phyloP scores from a whole-genome alignment of 192 early-diverging fungal genomes.

The Obelidium mucronatum region DNA sequence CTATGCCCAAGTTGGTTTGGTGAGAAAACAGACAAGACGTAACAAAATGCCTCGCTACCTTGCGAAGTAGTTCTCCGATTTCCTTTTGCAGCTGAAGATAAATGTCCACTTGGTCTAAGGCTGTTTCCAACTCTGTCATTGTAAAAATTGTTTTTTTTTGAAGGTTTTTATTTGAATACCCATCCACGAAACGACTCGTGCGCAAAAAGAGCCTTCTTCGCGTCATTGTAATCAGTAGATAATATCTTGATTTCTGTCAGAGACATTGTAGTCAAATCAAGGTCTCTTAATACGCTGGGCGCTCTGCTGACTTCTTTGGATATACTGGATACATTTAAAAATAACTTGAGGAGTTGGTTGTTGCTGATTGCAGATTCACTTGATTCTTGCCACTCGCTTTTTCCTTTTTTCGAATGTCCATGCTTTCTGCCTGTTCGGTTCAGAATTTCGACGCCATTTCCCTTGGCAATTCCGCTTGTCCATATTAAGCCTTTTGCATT shows the following conservation, averaged over 20 bases:
- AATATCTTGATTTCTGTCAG: conserved; percentile 12
- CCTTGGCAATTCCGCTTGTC: background rate
- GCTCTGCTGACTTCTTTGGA: no score
- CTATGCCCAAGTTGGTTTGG: background rate
- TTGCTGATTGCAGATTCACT: conserved; percentile 13
- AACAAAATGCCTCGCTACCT: background rate
- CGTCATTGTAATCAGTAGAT: conserved; percentile 4
- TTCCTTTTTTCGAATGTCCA: conserved; percentile 8
- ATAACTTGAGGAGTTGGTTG: background rate
- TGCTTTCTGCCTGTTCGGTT: conserved; percentile 24
- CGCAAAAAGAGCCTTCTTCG: conserved; percentile 2
- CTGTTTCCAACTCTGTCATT: background rate
- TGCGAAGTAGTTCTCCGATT: conserved; percentile 1
- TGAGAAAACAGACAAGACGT: background rate
- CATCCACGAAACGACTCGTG: conserved; percentile 30
- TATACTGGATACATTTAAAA: no score
- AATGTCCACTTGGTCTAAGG: conserved; percentile 20
- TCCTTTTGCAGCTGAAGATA: conserved; percentile 24
- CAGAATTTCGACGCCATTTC: conserved; percentile 7
- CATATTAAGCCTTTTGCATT: conserved; percentile 6
- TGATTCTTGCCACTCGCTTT: conserved; percentile 20
- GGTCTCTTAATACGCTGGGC: no score
- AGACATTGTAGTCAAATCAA: background rate
- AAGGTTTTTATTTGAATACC: conserved; percentile 20
- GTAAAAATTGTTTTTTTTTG: background rate